Base-by-base conservation (phyloP, 192 early-diverging fungal species). In the Martensiomyces pterosporus region DNA sequence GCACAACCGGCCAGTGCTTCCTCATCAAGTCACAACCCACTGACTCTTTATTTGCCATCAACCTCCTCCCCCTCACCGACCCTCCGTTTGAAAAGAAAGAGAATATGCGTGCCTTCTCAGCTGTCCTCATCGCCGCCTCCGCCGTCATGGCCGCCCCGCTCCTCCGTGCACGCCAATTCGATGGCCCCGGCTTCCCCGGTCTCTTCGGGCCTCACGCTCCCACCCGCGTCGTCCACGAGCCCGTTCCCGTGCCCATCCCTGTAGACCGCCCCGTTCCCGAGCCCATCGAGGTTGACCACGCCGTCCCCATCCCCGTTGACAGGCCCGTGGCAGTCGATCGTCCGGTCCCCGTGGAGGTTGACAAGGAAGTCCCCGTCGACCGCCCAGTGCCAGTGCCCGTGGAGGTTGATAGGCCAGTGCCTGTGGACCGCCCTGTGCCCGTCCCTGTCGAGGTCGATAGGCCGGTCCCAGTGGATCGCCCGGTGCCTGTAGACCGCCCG, bases 71-170 rank as follows among this genome's bases (percentile, higher is more conserved):
- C 25, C 12, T 27, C 24, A 15, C 13, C 24, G 13, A 13, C 14
- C 25, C 43, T 6, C 1, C 23, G 41, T n/a, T n/a, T n/a, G n/a
- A n/a, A n/a, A n/a, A 42, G 4, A 40, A 39, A 17, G 18, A 44
- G 18, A 48, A 35, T 36, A 53, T 54, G 52, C 52, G 52, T 18
- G 26, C 52, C 2, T 37, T 54, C 16, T 54, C 52, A 4, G 12
- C 45, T 24, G 18, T 44, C 24, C 38, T 44, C 33, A 22, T 54
- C 14, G 34, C 52, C 3, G 25, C 39, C 9, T 43, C 52, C 9
- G 52, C 35, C 38, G 52, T 43, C 18, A 29, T 54, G 12, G 52
- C 52, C 41, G 44, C 44, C 23, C 43, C 43, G 1, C 10, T 32
- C 37, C 35, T 32, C 26, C 53, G 22, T 26, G 44, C 9, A 13